phyloP scores from a whole-genome alignment of 1,139 yeast species.

The Saccharomycopsis hybrid region DNA sequence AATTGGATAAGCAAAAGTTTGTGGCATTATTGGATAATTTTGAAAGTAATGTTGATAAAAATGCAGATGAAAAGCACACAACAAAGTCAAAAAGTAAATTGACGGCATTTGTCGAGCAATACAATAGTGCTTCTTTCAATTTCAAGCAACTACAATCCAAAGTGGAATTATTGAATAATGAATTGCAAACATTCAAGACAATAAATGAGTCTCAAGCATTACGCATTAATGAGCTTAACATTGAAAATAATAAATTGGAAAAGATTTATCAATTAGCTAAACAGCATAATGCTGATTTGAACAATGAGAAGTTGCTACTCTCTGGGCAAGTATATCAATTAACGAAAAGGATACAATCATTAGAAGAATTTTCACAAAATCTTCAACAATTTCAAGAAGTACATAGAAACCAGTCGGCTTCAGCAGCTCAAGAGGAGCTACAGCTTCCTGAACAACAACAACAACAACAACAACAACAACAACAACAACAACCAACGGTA shows the following conservation, averaged over 20 bases:
- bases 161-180: not conserved
- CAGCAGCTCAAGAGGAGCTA: not conserved
- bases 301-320: not conserved
- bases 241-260: not conserved
- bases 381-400: not conserved
- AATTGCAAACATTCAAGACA: not conserved
- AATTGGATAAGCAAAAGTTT: conserved; percentile 3
- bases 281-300: not conserved
- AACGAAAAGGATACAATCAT: not conserved
- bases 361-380: not conserved
- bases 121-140: not conserved
- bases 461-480: no score
- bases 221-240: not conserved
- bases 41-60: not conserved
- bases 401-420: not conserved
- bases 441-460: not conserved
- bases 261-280: not conserved
- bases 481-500: no score
- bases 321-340: not conserved
- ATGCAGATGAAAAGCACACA: not conserved
- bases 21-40: not conserved
- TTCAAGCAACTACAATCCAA: not conserved
- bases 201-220: not conserved
- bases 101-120: not conserved
- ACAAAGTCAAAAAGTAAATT: not conserved